phyloP scores from a whole-genome alignment of 164 flowering plant species.

The Stephania cephalantha region DNA sequence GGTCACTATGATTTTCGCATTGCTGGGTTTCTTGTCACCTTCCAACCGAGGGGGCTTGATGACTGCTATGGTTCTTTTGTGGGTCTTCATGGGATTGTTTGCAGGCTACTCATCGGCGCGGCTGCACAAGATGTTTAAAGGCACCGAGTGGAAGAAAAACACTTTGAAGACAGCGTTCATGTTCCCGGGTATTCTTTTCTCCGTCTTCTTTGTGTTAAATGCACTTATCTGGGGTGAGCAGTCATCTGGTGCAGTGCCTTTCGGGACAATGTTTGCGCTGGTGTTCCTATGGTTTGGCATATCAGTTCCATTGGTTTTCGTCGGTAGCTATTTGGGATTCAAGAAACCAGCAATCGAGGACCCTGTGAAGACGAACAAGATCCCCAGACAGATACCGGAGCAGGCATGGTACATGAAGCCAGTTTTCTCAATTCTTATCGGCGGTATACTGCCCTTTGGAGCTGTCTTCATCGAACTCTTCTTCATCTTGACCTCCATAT shows the following conservation, averaged over 20 bases:
- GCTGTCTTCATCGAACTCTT: slow-evolving; percentile 76
- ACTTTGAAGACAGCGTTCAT: slow-evolving; percentile 14
- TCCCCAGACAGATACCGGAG: slow-evolving; percentile 69
- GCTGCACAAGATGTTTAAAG: slow-evolving; percentile 16
- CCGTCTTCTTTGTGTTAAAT: slow-evolving; percentile 15
- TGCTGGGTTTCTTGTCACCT: slow-evolving; percentile 38
- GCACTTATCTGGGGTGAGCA: slow-evolving; percentile 19
- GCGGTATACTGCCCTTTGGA: slow-evolving; percentile 76
- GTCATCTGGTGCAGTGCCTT: slow-evolving; percentile 18
- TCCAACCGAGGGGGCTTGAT: slow-evolving; percentile 14
- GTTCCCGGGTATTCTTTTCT: slow-evolving; percentile 14
- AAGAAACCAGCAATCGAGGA: slow-evolving; percentile 65
- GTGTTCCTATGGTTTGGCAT: slow-evolving; percentile 71
- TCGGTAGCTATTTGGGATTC: slow-evolving; percentile 70
- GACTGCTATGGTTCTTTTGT: slow-evolving; percentile 17
- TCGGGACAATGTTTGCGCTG: slow-evolving; percentile 18
- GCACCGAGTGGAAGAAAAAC: slow-evolving; percentile 17
- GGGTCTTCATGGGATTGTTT: slow-evolving; percentile 16
- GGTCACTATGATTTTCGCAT: slow-evolving; percentile 47
- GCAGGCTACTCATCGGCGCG: slow-evolving; percentile 18
- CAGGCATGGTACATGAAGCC: slow-evolving; percentile 86
- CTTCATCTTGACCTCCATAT: slow-evolving; percentile 47
- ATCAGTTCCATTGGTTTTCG: slow-evolving; percentile 69
- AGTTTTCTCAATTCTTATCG: slow-evolving; percentile 60
- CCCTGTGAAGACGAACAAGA: slow-evolving; percentile 76